phyloP scores from a whole-genome alignment of 2,329 filamentous ascomycete genomes.

The Helotiales sp. region DNA sequence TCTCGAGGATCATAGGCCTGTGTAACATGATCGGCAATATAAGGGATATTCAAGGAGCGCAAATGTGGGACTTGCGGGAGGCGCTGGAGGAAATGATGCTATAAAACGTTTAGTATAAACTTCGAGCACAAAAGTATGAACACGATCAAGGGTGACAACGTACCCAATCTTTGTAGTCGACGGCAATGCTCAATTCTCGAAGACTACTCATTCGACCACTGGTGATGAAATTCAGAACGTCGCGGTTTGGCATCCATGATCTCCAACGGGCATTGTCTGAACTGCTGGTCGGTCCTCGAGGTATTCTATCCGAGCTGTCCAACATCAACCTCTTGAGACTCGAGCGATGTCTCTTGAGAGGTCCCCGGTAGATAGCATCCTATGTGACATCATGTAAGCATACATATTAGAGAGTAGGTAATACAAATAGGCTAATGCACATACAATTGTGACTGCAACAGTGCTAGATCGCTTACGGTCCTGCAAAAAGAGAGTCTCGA shows the following conservation, averaged over 20 bases:
- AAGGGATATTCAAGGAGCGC: constrained; percentile 68
- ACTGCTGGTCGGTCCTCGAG: constrained; percentile 36
- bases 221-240: constrained; percentile 71
- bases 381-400: constrained; percentile 14
- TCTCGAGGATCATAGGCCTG: constrained; percentile 62
- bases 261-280: constrained; percentile 54
- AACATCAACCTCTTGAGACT: constrained; percentile 75
- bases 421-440: neutral
- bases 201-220: constrained; percentile 74
- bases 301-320: constrained; percentile 63
- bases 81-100: constrained; percentile 78
- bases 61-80: constrained; percentile 71
- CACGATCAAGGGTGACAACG: constrained; percentile 34
- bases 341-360: constrained; percentile 67
- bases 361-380: constrained; percentile 69
- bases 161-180: constrained; percentile 80
- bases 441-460: constrained; percentile 58
- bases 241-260: constrained; percentile 69
- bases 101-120: constrained; percentile 21
- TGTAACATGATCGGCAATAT: constrained; percentile 62
- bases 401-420: neutral
- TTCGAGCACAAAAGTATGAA: constrained; percentile 10
- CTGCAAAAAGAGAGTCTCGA: constrained; percentile 79
- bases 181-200: constrained; percentile 68
- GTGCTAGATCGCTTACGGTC: constrained; percentile 53